Evolutionary conservation across 495 filamentous ascomycete species (phyloP).

Genomic region (Hapsidospora chrysogenum): DNA sequence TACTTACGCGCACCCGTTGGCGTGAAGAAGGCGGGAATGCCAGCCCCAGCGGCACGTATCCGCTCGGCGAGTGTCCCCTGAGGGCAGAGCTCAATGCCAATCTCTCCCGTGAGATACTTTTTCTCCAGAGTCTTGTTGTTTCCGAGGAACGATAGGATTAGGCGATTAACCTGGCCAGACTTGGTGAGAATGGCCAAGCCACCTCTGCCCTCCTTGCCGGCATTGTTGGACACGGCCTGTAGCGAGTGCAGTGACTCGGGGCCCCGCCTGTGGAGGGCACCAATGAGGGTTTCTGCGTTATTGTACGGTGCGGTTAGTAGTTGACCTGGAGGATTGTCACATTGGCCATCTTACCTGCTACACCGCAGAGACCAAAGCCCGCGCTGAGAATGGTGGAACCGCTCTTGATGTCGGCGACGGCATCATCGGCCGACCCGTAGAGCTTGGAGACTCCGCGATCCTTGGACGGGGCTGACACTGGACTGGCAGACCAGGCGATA

Average conservation of each 20-base stretch:
- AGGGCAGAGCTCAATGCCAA: slow-evolving; percentile 47
- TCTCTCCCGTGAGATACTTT: slow-evolving; percentile 42
- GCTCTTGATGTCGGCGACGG: slow-evolving; percentile 39
- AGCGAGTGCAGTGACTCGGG: slow-evolving; percentile 28
- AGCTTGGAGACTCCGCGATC: slow-evolving; percentile 32
- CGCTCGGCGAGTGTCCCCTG: slow-evolving; percentile 50
- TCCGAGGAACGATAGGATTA: slow-evolving; percentile 44
- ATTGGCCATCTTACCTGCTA: slow-evolving; percentile 29
- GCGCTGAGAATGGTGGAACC: slow-evolving; percentile 40
- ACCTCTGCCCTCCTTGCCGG: slow-evolving; percentile 36
- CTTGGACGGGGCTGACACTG: slow-evolving; percentile 10
- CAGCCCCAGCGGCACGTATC: slow-evolving; percentile 44
- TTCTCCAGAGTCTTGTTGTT: slow-evolving; percentile 49
- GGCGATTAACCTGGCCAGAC: slow-evolving; percentile 37
- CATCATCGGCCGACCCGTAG: slow-evolving; percentile 39
- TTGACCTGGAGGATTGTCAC: background rate
- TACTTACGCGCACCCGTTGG: slow-evolving; percentile 39
- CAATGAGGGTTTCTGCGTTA: slow-evolving; percentile 31
- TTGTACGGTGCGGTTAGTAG: too few relatives aligned
- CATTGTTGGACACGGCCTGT: slow-evolving; percentile 52
- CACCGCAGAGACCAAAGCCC: slow-evolving; percentile 45
- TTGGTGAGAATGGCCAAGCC: slow-evolving; percentile 36
- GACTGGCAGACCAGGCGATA: background rate
- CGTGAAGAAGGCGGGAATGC: slow-evolving; percentile 51
- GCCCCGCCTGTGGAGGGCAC: slow-evolving; percentile 28